Base-by-base conservation (phyloP, 2,329 filamentous ascomycete genomes). In the Dactylellina drechsleri region DNA sequence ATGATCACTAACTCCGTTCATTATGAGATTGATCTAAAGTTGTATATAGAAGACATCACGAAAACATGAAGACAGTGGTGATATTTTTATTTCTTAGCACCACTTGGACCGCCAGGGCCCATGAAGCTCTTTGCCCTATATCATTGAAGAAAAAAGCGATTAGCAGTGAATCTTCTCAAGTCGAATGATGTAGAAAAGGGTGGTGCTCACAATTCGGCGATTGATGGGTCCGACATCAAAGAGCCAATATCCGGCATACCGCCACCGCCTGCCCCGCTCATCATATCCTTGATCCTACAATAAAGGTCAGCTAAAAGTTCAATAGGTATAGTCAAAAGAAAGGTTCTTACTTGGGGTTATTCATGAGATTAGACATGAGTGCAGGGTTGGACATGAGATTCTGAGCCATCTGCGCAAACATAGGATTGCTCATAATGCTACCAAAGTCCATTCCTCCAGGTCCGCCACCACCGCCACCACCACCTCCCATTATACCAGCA, bases 321-420 rank as follows among this genome's bases (percentile, higher is more conserved):
- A 41, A 20, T n/a, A 23, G 4, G 12, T 56, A 52, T 13, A 2
- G 18, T 26, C 20, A n/a, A 47, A n/a, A 6, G 43, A 47, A 8
- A 8, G 5, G 13, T 7, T 26, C 71, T n/a, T 65, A 71, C 66
- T 76, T 88, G 2, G 95, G 95, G 85, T 99, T 98, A 85, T 86
- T 92, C 93, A 99, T 97, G 71, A 99, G 83, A 82, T 93, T 95
- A 81, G 86, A 87, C 88, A 98, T 91, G 85, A 93, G 89, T 8
- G 96, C 92, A 0, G 95, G 95, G 84, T 99, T 97, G 84, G 89
- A 92, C 95, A 98, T 98, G 66, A 99, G 83, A 83, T 92, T 97
- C 85, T 97, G 92, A 3, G 95, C 95, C 93, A 98, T 97, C 84
- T 87, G 91, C 59, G 93, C 89, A 84, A 99, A 96, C 95, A 98